phyloP scores from a whole-genome alignment of 2,329 filamentous ascomycete species.

The Epichloe scottii region DNA sequence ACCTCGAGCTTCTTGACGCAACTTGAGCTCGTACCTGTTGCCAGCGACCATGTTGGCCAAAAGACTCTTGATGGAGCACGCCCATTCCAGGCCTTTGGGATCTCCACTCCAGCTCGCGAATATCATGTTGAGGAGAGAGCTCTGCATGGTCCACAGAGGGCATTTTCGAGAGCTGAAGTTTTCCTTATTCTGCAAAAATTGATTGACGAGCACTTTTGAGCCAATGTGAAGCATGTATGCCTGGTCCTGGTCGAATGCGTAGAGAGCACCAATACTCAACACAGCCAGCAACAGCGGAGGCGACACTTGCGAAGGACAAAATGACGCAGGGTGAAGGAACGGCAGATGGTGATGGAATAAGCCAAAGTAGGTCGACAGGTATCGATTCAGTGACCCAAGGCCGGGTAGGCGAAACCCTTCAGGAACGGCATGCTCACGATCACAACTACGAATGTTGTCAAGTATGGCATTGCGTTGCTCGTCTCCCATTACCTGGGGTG shows the following conservation, averaged over 20 bases:
- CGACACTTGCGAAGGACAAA: slow-evolving; percentile 67
- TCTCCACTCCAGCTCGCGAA: slow-evolving; percentile 99
- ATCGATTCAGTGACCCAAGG: slow-evolving; percentile 72
- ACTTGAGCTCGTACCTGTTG: slow-evolving; percentile 90
- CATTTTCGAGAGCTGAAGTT: slow-evolving; percentile 98
- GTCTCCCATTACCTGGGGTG: slow-evolving; percentile 72
- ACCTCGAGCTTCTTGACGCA: slow-evolving; percentile 78
- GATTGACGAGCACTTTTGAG: slow-evolving; percentile 91
- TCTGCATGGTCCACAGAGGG: slow-evolving; percentile 96
- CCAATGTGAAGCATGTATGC: slow-evolving; percentile 96
- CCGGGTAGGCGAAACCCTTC: slow-evolving; percentile 83
- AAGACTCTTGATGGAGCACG: slow-evolving; percentile 95
- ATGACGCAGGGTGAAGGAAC: slow-evolving; percentile 87
- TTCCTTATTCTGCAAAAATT: slow-evolving; percentile 95
- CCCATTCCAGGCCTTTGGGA: slow-evolving; percentile 94
- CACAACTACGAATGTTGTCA: slow-evolving; percentile 71
- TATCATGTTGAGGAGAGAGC: slow-evolving; percentile 93
- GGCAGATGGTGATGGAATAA: slow-evolving; percentile 95
- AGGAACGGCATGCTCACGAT: slow-evolving; percentile 70
- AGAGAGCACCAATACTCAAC: slow-evolving; percentile 87
- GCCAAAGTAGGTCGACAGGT: slow-evolving; percentile 91
- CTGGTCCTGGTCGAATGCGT: slow-evolving; percentile 94
- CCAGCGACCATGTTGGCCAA: slow-evolving; percentile 98
- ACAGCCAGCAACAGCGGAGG: slow-evolving; percentile 79
- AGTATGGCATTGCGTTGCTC: slow-evolving; percentile 76